Conservation (phyloP, 73 alveolate genomes). For the Paramecium caudatum region DNA sequence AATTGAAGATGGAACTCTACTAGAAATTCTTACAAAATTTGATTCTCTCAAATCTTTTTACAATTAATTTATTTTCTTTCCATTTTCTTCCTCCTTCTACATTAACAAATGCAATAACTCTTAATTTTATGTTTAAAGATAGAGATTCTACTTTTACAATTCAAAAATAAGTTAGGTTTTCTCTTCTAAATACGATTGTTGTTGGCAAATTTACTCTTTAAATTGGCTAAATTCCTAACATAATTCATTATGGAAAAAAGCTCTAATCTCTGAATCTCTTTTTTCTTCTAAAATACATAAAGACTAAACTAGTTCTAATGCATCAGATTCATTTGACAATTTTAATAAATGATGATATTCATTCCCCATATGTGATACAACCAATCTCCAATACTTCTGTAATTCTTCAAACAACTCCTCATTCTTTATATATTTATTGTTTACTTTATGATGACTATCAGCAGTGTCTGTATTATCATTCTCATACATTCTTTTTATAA, state of each 20-base stretch:
- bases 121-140: not conserved
- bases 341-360: slow-evolving; percentile 14
- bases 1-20: not conserved
- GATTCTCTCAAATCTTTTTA: not conserved
- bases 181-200: not conserved
- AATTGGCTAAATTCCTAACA: not conserved
- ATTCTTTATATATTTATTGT: slow-evolving; percentile 8
- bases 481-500: slow-evolving; percentile 20
- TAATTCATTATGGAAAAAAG: not conserved
- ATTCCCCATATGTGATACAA: not conserved
- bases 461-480: slow-evolving; percentile 60
- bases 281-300: slow-evolving; percentile 31
- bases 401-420: slow-evolving; percentile 45
- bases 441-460: slow-evolving; percentile 54
- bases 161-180: slow-evolving; percentile 17
- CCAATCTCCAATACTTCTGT: slow-evolving; percentile 57
- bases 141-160: not conserved
- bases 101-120: not conserved
- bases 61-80: not conserved
- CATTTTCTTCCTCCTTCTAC: not conserved
- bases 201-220: not conserved
- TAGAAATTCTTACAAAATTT: not conserved
- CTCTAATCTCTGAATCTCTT: not conserved
- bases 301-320: slow-evolving; percentile 36
- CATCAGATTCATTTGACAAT: slow-evolving; percentile 29